phyloP scores from a whole-genome alignment of 1,284 basidiomycete species.

The Thecaphora thlaspeos region DNA sequence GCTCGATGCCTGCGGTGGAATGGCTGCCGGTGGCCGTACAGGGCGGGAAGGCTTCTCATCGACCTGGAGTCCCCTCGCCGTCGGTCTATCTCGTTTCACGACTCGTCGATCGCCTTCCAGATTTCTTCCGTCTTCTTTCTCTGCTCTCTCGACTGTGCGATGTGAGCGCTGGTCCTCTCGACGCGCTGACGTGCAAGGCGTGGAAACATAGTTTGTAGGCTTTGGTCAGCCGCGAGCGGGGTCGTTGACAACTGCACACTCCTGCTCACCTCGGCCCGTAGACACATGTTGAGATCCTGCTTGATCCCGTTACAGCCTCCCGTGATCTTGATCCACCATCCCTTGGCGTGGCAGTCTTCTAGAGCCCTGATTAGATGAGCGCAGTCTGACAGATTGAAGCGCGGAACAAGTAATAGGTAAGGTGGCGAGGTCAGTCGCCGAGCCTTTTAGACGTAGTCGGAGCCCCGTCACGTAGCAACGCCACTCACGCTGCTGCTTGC shows the following conservation, averaged over 20 bases:
- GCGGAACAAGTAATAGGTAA: neutral
- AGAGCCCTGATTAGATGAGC: slow-evolving; percentile 37
- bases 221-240: too few relatives aligned
- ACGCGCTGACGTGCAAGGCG: slow-evolving; percentile 11
- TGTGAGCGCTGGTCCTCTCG: slow-evolving; percentile 25
- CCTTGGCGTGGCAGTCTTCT: slow-evolving; percentile 36
- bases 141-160: slow-evolving; percentile 19
- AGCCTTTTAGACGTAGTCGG: too few relatives aligned
- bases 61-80: too few relatives aligned
- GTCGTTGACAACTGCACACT: too few relatives aligned
- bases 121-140: slow-evolving; percentile 34
- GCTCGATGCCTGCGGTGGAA: too few relatives aligned
- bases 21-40: too few relatives aligned
- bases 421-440: too few relatives aligned
- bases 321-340: slow-evolving; percentile 33
- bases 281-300: slow-evolving; percentile 42
- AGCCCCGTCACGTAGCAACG: too few relatives aligned
- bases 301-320: slow-evolving; percentile 46
- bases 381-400: too few relatives aligned
- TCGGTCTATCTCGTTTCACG: slow-evolving; percentile 1
- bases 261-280: slow-evolving; percentile 34
- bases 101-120: slow-evolving; percentile 39
- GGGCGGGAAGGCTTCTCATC: too few relatives aligned
- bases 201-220: neutral
- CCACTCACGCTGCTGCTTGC: slow-evolving; percentile 32